Base-by-base conservation (phyloP, 1,284 basidiomycete species). In the Ceratobasidium sp. region DNA sequence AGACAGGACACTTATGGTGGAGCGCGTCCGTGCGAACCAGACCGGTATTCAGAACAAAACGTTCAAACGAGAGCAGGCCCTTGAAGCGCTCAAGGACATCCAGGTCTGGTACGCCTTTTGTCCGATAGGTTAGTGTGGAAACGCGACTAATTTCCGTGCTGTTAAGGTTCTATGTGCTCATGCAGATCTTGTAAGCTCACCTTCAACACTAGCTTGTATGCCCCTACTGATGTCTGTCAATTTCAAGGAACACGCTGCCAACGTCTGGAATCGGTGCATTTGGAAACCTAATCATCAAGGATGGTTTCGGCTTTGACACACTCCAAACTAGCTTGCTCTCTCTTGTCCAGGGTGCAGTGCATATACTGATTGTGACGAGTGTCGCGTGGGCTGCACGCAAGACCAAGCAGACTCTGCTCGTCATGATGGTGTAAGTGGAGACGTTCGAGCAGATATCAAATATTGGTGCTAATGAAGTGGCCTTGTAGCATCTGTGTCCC, bases 11-110 rank as follows among this genome's bases (percentile, higher is more conserved):
- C 76, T 80, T 14, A 80, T 79, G 13, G 75, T 80, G 43, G 79
- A 80, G 64, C 77, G 80, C 29, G 78, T 82, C 31, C 76, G 81
- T 24, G 78, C 77, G 22, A 81, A 82, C 75, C 79, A 79, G 76
- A 76, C 78, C 27, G 78, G 78, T 39, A 72, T 81, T 43, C 76
- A 76, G 16, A 78, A 74, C 72, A 78, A 78, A 31, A 63, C 71
- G n/a, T 79, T 80, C 79, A 81, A 81, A 75, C 80, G 81, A 79
- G 69, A 74, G 37, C 80, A 81, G 59, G 78, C 79, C 27, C 72
- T 76, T 14, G 81, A 81, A 69, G 80, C 79, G 14, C 64, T 81
- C 14, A 75, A 58, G n/a, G 71, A 76, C 41, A 37, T 74, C 27
- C 65, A 64, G n/a, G 74, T 63, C 22, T 63, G 66, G 49, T 71